Percentiles rank a stretch among this genome's conserved stretches.
Evolutionary conservation across 2,329 filamentous ascomycete genomes (phyloP).

Genomic region (Hyphodiscus sp.): DNA sequence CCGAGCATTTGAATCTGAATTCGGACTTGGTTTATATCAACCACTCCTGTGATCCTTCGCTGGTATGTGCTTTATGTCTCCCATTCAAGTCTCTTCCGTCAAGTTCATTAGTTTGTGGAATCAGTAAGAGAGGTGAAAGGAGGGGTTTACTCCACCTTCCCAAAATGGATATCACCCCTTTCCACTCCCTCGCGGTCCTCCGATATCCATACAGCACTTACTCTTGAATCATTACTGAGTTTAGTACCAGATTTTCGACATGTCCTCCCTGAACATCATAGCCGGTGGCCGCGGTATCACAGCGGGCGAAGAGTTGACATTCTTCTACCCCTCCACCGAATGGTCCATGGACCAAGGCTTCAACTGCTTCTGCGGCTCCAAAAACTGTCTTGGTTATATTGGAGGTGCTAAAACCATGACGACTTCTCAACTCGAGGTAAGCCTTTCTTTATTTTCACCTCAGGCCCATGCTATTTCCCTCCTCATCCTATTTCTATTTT

Average conservation of each 20-base stretch:
- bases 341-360: slow-evolving; percentile 71
- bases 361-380: slow-evolving; percentile 53
- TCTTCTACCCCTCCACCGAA: slow-evolving; percentile 72
- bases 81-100: not conserved
- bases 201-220: not conserved
- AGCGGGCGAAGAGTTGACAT: slow-evolving; percentile 55
- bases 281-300: slow-evolving; percentile 50
- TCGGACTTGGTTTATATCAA: slow-evolving; percentile 63
- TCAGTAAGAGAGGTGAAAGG: not conserved
- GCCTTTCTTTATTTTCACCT: too few species aligned
- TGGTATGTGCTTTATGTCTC: slow-evolving; percentile 40
- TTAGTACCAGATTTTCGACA: slow-evolving; percentile 51
- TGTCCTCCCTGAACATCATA: slow-evolving; percentile 47
- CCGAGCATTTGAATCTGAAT: slow-evolving; percentile 56
- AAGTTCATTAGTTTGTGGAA: not conserved
- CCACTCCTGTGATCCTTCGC: slow-evolving; percentile 59
- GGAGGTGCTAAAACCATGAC: slow-evolving; percentile 56
- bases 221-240: not conserved
- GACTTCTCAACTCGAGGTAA: slow-evolving; percentile 44
- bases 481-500: slow-evolving; percentile 2
- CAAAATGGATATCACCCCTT: not conserved
- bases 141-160: not conserved
- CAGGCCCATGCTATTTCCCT: too few species aligned
- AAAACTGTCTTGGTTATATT: slow-evolving; percentile 55
- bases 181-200: not conserved